Evolutionary conservation across 2,329 filamentous ascomycete species (phyloP).

Genomic region (Amesomyces nigricolor): DNA sequence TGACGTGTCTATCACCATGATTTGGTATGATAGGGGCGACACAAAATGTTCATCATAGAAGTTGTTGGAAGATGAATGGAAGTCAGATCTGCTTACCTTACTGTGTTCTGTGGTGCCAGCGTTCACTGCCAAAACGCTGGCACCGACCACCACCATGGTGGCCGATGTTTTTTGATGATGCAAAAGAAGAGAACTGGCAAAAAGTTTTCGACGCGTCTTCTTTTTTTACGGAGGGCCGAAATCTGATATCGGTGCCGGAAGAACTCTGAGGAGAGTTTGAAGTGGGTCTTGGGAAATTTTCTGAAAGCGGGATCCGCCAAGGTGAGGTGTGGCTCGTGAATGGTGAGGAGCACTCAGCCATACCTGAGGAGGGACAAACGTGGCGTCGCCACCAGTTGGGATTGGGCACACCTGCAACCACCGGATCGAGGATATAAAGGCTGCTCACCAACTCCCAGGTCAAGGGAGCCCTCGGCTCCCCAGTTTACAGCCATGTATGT

Average conservation of each 20-base stretch:
- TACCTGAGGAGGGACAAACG: slow-evolving; percentile 7
- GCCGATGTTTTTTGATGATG: neutral
- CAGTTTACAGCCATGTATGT: slow-evolving; percentile 18
- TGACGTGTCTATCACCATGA: slow-evolving; percentile 53
- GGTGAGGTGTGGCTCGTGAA: slow-evolving; percentile 11
- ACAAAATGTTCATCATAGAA: slow-evolving; percentile 48
- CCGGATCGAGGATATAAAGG: slow-evolving; percentile 22
- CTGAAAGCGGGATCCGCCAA: neutral
- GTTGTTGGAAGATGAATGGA: neutral
- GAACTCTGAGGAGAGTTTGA: slow-evolving; percentile 1
- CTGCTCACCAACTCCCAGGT: slow-evolving; percentile 21
- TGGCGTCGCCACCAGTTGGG: slow-evolving; percentile 2
- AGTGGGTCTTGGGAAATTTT: slow-evolving; percentile 3
- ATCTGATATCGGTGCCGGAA: slow-evolving; percentile 19
- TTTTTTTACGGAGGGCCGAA: neutral
- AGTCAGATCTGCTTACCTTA: slow-evolving; percentile 21
- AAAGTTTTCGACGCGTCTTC: neutral
- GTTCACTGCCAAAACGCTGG: neutral
- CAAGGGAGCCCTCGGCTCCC: slow-evolving; percentile 18
- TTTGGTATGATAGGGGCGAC: slow-evolving; percentile 55
- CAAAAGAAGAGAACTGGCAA: neutral
- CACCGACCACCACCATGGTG: neutral
- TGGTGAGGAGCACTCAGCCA: slow-evolving; percentile 12
- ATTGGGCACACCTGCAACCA: slow-evolving; percentile 13
- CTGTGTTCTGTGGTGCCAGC: neutral